Evolutionary conservation across 2,329 filamentous ascomycete species (phyloP), one percentile per base, ranked within the genome.

Genomic region (Zarea fungicola): DNA sequence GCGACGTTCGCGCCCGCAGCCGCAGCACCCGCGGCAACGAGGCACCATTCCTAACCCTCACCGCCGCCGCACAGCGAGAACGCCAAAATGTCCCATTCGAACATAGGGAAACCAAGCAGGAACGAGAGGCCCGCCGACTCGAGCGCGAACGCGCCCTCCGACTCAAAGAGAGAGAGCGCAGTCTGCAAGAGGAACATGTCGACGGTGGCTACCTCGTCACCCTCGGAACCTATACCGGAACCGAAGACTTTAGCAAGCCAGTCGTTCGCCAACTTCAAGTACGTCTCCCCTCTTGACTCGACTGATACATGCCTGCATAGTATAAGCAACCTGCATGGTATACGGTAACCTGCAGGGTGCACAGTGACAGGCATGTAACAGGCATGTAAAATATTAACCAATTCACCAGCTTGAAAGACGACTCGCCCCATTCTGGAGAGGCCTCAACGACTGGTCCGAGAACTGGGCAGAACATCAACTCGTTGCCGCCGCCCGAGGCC

Each of bases 121-220:
- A 97, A 69, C 81, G 89, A 35, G 93, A 99, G 65, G 89, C 89
- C 18, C 80, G 92, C 54, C 87, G 85, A 54, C 71, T 89, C 48
- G 92, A 96, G 65, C 86, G 83, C 60, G 92, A 97, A 65, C 83
- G 89, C 39, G 73, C 78, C 14, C 76, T 80, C 31, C 78, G 93
- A 50, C 69, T 85, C 36, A 89, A 89, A 65, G 93, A 99, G 65
- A 81, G 93, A 41, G 91, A 96, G 66, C 80, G 87, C 56, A 99
- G 93, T 62, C 83, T 97, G 71, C 83, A 77, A 55, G 91, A 96
- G 59, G 93, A 99, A 64, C 83, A 91, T 65, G 87, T 97, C 3
- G 93, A 99, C 66, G 93, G 93, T 18, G 93, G 93, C 19, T 99
- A 85, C 69, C 72, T 99, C 41, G 93, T 99, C 26, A 99, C 93